Base-by-base conservation (phyloP, 2,329 filamentous ascomycete species). In the Stromatinia cepivora region DNA sequence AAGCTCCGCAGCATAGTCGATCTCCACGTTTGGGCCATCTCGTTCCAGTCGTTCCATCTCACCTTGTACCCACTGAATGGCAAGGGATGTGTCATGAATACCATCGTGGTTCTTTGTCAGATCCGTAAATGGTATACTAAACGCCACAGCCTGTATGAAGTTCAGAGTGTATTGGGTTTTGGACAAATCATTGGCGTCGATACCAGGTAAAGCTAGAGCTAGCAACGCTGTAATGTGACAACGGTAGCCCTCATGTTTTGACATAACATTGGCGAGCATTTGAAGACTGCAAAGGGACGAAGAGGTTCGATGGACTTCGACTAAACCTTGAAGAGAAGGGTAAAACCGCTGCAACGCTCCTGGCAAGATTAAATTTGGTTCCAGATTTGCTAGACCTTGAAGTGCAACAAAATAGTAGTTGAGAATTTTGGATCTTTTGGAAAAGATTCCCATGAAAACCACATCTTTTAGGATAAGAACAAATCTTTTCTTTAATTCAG, bases 371-470 rank as follows among this genome's bases (percentile, higher is more conserved):
- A 98, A 84, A 74, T 93, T 90, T 0, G 95, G 96, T 78, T 99
- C 94, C 58, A 99, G 84, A 76, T 91, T 97, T 2, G 95, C 92
- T 67, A 99, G 82, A 67, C 92, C 92, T 79, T 98, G 94, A 63
- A 99, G 84, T 1, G 94, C 92, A 63, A 92, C 93, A 73, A 97
- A 88, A 73, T 94, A 97, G 82, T 94, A 97, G 79, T 91, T 94
- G 78, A 97, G 93, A 4, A 95, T 90, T 63, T 93, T 94, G 69
- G 89, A 90, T 79, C 94, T 97, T 84, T 99, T 99, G 67, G 94
- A 92, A 79, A 97, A 99, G 63, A 99, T 90, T 39, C 95, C 95
- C 94, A 99, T 97, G 79, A 97, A 99, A 6, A 93, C 93, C 61
- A 97, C 94, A 73, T 99, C 95, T 73, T 90, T 90, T 72, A 99